Conservation (phyloP, 1,284 basidiomycete species). For the Taiwanofungus camphoratus region DNA sequence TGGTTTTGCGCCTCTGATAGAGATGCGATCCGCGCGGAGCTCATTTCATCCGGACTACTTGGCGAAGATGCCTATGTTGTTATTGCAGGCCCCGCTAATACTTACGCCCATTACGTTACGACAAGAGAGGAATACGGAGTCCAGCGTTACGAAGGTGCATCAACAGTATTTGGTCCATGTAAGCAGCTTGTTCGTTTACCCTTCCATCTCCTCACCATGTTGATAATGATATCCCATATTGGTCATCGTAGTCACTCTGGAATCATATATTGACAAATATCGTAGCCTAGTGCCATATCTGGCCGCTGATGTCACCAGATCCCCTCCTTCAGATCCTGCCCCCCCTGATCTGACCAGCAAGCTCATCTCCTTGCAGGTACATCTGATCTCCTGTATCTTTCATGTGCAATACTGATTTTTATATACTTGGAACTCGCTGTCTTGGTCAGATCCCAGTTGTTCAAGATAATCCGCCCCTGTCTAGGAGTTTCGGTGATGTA, state of each 20-base stretch:
- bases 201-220: neutral
- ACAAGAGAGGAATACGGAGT: slow-evolving; percentile 72
- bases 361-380: slow-evolving; percentile 64
- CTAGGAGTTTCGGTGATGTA: slow-evolving; percentile 62
- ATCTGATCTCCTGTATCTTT: slow-evolving; percentile 10
- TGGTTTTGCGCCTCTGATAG: slow-evolving; percentile 25
- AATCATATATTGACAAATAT: slow-evolving; percentile 78
- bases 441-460: slow-evolving; percentile 50
- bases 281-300: slow-evolving; percentile 59
- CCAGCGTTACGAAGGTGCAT: slow-evolving; percentile 80
- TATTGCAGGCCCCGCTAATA: slow-evolving; percentile 75
- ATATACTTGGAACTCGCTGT: neutral
- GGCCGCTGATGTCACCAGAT: slow-evolving; percentile 40
- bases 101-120: slow-evolving; percentile 72
- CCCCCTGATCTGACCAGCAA: slow-evolving; percentile 59
- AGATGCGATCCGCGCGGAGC: slow-evolving; percentile 53
- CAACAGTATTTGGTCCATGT: slow-evolving; percentile 77
- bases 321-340: slow-evolving; percentile 57
- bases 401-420: neutral
- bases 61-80: slow-evolving; percentile 68
- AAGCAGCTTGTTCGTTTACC: slow-evolving; percentile 24
- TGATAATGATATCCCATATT: neutral
- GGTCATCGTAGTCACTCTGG: slow-evolving; percentile 61
- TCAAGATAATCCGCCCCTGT: slow-evolving; percentile 52
- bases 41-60: slow-evolving; percentile 60